Percentiles rank a stretch among this genome's conserved stretches.
These are phyloP conservation scores for Teunomyces kruisii DNA, from an alignment of 805 yeast genomes.

Conservation along the genomic window DNA sequence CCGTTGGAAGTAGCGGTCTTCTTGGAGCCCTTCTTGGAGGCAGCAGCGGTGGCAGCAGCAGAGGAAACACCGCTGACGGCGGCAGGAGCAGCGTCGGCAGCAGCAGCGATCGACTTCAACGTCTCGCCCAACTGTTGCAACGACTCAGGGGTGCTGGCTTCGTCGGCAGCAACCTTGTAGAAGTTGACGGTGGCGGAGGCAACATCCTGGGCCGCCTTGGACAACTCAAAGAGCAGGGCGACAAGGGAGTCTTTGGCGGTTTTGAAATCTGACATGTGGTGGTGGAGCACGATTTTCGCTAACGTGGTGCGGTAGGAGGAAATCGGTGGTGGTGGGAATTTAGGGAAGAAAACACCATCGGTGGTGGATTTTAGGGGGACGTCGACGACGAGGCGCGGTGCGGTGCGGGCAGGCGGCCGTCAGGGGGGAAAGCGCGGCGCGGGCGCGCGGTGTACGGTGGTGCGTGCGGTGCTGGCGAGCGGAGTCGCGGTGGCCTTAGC, in stretches of 20 bases:
- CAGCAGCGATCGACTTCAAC: constrained; percentile 38
- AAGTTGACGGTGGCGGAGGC: constrained; percentile 78
- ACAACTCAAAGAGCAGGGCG: constrained; percentile 75
- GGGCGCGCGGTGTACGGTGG: not conserved
- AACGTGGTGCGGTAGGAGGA: constrained; percentile 3
- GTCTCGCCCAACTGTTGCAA: constrained; percentile 36
- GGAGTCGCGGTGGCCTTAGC: not conserved
- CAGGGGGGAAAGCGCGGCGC: no score
- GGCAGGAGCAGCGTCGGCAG: constrained; percentile 15
- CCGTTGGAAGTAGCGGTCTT: constrained; percentile 14
- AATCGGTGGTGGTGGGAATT: constrained; percentile 7
- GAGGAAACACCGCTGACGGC: constrained; percentile 9
- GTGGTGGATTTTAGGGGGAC: not conserved
- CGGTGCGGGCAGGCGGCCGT: no score
- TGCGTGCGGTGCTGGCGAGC: not conserved
- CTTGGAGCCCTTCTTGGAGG: constrained; percentile 7
- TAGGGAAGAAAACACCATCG: constrained; percentile 1
- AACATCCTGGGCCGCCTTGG: constrained; percentile 84
- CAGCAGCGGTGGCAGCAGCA: constrained; percentile 15
- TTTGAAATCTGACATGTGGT: constrained; percentile 16
- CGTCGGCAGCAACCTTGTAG: constrained; percentile 57
- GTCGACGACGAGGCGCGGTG: constrained; percentile 3
- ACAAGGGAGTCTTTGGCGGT: constrained; percentile 47
- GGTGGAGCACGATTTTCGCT: constrained; percentile 1
- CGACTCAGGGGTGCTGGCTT: constrained; percentile 41